A percentile compares a stretch with the other conserved stretches of the same genome.
Evolutionary conservation across 2,329 filamentous ascomycete species (phyloP).

Genomic region (Elsinoe ampelina): DNA sequence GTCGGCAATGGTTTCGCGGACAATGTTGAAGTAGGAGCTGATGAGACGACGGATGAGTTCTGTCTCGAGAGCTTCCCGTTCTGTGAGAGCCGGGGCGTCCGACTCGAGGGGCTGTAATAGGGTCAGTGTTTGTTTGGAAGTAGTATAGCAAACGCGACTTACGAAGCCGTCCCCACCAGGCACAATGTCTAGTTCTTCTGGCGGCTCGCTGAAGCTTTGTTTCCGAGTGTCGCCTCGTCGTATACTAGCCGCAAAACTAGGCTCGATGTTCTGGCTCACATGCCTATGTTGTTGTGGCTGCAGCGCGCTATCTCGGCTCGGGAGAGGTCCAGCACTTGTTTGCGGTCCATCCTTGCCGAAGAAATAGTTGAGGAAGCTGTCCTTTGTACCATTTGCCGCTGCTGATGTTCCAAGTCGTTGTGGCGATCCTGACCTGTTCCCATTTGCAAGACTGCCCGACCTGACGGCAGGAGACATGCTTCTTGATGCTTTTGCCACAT

Average conservation of each 20-base stretch:
- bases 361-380: slow-evolving; percentile 97
- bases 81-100: slow-evolving; percentile 79
- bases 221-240: slow-evolving; percentile 56
- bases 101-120: slow-evolving; percentile 28
- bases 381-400: slow-evolving; percentile 56
- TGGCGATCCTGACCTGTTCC: slow-evolving; percentile 52
- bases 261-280: slow-evolving; percentile 68
- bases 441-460: slow-evolving; percentile 47
- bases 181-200: slow-evolving; percentile 31
- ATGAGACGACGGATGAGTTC: slow-evolving; percentile 95
- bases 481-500: slow-evolving; percentile 52
- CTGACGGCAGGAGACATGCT: slow-evolving; percentile 77
- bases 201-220: slow-evolving; percentile 23
- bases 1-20: slow-evolving; percentile 95
- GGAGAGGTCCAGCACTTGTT: slow-evolving; percentile 24
- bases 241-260: slow-evolving; percentile 75
- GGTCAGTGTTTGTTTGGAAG: slow-evolving; percentile 20
- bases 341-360: slow-evolving; percentile 77
- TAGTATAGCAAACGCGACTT: slow-evolving; percentile 29
- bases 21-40: slow-evolving; percentile 98
- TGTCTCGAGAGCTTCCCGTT: slow-evolving; percentile 93
- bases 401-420: slow-evolving; percentile 50
- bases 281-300: slow-evolving; percentile 48
- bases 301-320: slow-evolving; percentile 31
- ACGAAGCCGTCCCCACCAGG: slow-evolving; percentile 44